Percentiles rank a stretch among this genome's conserved stretches.
phyloP scores from a whole-genome alignment of 208 protist genomes.

The Crithidia expoeki region DNA sequence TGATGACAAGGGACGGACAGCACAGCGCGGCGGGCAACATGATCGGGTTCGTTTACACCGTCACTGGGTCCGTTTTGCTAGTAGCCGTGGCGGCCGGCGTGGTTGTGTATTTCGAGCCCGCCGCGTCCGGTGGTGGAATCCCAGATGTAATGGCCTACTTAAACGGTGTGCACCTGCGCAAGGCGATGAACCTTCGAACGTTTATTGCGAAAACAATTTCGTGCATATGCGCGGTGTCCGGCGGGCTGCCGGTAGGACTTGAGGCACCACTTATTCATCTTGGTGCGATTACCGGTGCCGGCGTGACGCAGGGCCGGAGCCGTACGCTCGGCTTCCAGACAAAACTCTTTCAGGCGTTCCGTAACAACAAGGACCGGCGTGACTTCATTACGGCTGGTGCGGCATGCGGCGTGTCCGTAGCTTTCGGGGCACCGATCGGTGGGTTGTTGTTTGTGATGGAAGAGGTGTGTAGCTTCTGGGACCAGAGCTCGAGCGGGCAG shows the following conservation, averaged over 20 bases:
- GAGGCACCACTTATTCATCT: conserved; percentile 97
- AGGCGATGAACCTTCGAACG: conserved; percentile 87
- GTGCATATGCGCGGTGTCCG: conserved; percentile 88
- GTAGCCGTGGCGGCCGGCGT: conserved; percentile 58
- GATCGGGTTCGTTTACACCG: conserved; percentile 53
- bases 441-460: conserved; percentile 97
- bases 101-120: conserved; percentile 85
- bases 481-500: conserved; percentile 88
- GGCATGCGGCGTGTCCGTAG: conserved; percentile 94
- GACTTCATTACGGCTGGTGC: conserved; percentile 95
- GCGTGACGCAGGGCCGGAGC: conserved; percentile 92
- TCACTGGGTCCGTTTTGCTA: conserved; percentile 54
- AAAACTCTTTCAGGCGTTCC: conserved; percentile 76
- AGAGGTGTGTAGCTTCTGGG: conserved; percentile 94
- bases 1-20: conserved; percentile 33
- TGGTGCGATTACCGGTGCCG: conserved; percentile 93
- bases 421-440: conserved; percentile 96
- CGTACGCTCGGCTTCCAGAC: conserved; percentile 86
- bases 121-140: conserved; percentile 85
- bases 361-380: conserved; percentile 92
- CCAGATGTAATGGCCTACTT: conserved; percentile 94
- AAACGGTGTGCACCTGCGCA: conserved; percentile 92
- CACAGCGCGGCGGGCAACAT: conserved; percentile 37
- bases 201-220: conserved; percentile 87
- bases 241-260: conserved; percentile 92